Base-by-base conservation (phyloP, 805 yeast species). In the Barnettozyma siamensis region DNA sequence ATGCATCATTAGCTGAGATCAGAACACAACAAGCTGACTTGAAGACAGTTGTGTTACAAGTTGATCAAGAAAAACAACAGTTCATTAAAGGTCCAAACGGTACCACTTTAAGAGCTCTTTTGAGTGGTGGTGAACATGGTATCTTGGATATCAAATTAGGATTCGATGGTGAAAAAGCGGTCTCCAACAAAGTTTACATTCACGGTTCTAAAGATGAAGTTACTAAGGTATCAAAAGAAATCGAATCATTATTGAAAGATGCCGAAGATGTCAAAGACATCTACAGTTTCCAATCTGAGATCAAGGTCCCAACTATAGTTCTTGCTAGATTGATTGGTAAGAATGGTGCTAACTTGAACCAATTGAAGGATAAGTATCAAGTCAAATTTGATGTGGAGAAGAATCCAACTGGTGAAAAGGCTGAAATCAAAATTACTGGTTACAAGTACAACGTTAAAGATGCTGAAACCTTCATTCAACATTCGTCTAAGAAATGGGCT, bases 281-380 rank as follows among this genome's bases (percentile, higher is more conserved):
- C 28, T 62, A 68, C 42, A 66, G 70, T 33, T 72, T 65, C 51
- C 57, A 43, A 35, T 65, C 75, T 16, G 63, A 65, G 31, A 58
- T 82, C 40, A 70, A 68, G 24, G 79, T 88, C 58, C 94, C 96
- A 47, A 63, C 78, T 2, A 65, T 70, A 38, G 75, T 78, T 36
- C 67, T 91, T 45, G 74, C 93, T 23, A 80, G 93, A 64, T 70
- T 94, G 40, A 88, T 93, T 62, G 99, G 99, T 51, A 84, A 83
- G 59, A 84, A 78, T 46, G 99, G 99, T 42, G 66, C 86, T 33
- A 78, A 79, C 57, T 65, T 93, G 57, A 75, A 76, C 51, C 67
- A 75, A 37, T 61, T 88, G 45, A 73, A 83, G 48, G 86, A 83
- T 9, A 83, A 84, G 55, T 87, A 70, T 54, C 87, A 80, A 36